Conservation (phyloP, 345 rosid species). For the Populus euphratica region DNA sequence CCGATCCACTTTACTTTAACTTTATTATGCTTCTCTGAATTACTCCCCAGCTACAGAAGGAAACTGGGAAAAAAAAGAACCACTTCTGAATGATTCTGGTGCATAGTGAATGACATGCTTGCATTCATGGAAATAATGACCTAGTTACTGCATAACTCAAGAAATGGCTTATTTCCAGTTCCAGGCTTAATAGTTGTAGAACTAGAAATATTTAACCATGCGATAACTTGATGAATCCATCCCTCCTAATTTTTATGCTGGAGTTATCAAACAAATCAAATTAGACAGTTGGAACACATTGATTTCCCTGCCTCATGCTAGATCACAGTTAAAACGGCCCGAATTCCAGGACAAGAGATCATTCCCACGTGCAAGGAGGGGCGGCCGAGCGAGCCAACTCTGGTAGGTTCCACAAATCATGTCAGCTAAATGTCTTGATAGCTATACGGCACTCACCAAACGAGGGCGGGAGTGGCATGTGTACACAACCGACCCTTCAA, state of each 20-base stretch:
- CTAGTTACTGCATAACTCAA: neutral
- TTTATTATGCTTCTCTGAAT: neutral
- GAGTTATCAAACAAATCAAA: neutral
- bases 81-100: neutral
- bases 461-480: conserved; percentile 49
- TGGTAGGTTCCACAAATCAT: conserved; percentile 46
- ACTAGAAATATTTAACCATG: neutral
- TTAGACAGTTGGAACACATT: no score
- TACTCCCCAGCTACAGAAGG: neutral
- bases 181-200: neutral
- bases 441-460: conserved; percentile 78
- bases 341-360: no score
- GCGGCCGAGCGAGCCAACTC: conserved; percentile 89
- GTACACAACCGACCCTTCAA: conserved; percentile 97
- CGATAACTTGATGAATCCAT: no score
- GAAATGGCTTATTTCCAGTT: neutral
- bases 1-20: neutral
- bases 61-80: no score
- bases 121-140: neutral
- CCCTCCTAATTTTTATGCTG: neutral
- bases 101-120: neutral
- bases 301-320: no score
- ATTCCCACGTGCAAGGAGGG: conserved; percentile 28
- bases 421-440: conserved; percentile 94
- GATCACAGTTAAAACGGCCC: no score